phyloP scores from a whole-genome alignment of 179 eudicot genomes.

The Beta corolliflora region DNA sequence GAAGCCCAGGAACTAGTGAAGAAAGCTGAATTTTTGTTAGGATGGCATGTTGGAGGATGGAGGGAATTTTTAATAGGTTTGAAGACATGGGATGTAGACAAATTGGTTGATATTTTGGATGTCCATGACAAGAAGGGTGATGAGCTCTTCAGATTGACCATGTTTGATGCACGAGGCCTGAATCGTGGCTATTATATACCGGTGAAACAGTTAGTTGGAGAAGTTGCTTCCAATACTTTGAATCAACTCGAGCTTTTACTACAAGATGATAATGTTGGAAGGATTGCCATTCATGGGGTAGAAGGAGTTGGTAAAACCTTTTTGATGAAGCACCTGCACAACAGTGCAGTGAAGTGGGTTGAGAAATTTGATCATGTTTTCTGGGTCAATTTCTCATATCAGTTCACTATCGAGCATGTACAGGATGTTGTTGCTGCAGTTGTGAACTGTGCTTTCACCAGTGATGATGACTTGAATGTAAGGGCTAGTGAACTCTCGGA shows the following conservation, averaged over 20 bases:
- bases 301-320: slow-evolving; percentile 10
- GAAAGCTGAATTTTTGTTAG: background rate
- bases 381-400: slow-evolving; percentile 13
- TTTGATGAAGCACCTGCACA: slow-evolving; percentile 27
- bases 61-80: background rate
- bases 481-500: slow-evolving; percentile 18
- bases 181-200: slow-evolving; percentile 10
- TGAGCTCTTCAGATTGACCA: background rate
- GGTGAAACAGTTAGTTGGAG: slow-evolving; percentile 10
- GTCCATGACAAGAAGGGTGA: background rate
- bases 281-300: slow-evolving; percentile 4
- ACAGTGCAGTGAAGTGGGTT: background rate
- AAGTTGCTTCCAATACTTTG: slow-evolving; percentile 6
- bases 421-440: slow-evolving; percentile 23
- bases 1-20: background rate
- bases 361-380: slow-evolving; percentile 16
- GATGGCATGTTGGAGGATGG: background rate
- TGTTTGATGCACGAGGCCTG: background rate
- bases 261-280: slow-evolving; percentile 1
- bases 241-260: background rate
- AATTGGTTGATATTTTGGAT: background rate
- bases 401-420: slow-evolving; percentile 11
- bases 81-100: background rate
- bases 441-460: slow-evolving; percentile 17
- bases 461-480: background rate